These are phyloP conservation scores for Phytopythium helicoides DNA, from an alignment of 352 stramenopile genomes.

Conservation along the genomic window DNA sequence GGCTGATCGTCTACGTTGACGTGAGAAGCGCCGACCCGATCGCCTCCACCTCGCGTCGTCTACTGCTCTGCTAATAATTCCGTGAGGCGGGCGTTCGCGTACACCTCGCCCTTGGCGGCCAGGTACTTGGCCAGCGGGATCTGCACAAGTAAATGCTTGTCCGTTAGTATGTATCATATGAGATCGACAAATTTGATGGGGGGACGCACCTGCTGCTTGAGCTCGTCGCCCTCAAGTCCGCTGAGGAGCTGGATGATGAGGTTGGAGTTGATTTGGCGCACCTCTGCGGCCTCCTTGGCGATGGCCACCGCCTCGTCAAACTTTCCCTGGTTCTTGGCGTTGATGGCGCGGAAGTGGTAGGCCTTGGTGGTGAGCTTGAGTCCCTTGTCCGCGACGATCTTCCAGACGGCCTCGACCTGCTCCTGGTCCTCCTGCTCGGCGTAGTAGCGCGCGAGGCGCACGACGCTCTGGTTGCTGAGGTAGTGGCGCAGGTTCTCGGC, in stretches of 20 bases:
- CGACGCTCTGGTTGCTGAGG: slow-evolving; percentile 74
- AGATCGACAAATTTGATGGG: no score
- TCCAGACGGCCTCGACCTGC: slow-evolving; percentile 56
- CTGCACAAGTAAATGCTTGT: no score
- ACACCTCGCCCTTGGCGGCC: slow-evolving; percentile 78
- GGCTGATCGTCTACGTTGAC: slow-evolving; percentile 12
- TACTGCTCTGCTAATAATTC: slow-evolving; percentile 51
- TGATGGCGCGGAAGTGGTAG: slow-evolving; percentile 69
- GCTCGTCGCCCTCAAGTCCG: slow-evolving; percentile 54
- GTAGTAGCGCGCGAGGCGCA: slow-evolving; percentile 72
- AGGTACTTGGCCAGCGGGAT: slow-evolving; percentile 76
- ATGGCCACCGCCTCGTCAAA: slow-evolving; percentile 55
- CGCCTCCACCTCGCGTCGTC: slow-evolving; percentile 22
- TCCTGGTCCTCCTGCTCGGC: slow-evolving; percentile 48
- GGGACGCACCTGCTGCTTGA: slow-evolving; percentile 45
- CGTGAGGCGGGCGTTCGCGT: slow-evolving; percentile 48
- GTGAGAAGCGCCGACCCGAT: slow-evolving; percentile 11
- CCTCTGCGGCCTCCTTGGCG: slow-evolving; percentile 62
- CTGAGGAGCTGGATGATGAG: slow-evolving; percentile 68
- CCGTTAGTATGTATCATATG: background rate
- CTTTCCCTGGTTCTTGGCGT: slow-evolving; percentile 59
- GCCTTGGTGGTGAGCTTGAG: slow-evolving; percentile 65
- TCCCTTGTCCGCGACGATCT: slow-evolving; percentile 43
- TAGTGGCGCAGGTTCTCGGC: slow-evolving; percentile 76
- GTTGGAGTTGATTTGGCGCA: slow-evolving; percentile 77